Base-by-base conservation (phyloP, 148 eudicot genomes). In the Hydrangea macrophylla region DNA sequence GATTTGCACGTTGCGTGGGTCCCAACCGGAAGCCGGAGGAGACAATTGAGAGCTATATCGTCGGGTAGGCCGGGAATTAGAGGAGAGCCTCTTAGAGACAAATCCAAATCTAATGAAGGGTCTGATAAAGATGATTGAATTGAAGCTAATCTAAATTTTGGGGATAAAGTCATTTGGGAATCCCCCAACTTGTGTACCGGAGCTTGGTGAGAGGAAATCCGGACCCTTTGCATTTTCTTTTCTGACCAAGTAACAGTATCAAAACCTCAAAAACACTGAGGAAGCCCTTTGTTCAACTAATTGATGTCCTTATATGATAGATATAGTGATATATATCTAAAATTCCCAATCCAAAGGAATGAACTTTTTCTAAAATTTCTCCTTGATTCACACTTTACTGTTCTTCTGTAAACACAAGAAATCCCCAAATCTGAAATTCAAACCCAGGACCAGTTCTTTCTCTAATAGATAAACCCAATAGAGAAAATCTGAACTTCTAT, bases 1-100 rank as follows among this genome's bases (percentile, higher is more conserved):
- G 77, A 68, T 72, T 78, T 84, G 80, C 85, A 82, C 20, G 78
- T 28, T 7, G 77, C 33, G 71, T 88, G 97, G 58, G 73, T 59
- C 35, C 77, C 57, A 45, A 94, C 87, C 26, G 99, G 92, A 18
- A 91, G 64, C 39, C 96, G 86, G 32, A 94, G 85, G 31, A 94
- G 83, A 62, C 99, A 94, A 71, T 80, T 84, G 24, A 91, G 84
- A 39, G 96, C 96, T 31, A 94, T 79, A 80, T 94, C 96, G 70
- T 94, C 93, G 0, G 97, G 96, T 28, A 94, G 93, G 0, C 97
- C 96, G 0, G 96, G 96, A 64, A 94, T 87, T 13, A 94, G 71
- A 18, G 90, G 83, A 59, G 85, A 88, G 15, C 90, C 88, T 22
- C 62, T 75, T 25, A 73, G 60, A 24, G 86, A 85, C 37, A 86